phyloP scores from a whole-genome alignment of 805 yeast species.

The Saturnispora mendoncae region DNA sequence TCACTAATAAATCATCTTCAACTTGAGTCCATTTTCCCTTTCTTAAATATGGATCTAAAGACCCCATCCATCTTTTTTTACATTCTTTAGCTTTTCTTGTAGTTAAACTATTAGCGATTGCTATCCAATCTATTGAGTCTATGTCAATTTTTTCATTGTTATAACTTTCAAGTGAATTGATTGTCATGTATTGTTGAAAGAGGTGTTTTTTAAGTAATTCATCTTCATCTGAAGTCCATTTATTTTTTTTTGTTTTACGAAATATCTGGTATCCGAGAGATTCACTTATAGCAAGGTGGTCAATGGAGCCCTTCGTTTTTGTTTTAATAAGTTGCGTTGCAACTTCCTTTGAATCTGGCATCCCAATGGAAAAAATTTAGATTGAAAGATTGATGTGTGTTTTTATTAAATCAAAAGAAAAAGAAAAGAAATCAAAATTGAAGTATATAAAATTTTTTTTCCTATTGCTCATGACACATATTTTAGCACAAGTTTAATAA shows the following conservation, averaged over 20 bases:
- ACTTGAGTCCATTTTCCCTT: constrained; percentile 83
- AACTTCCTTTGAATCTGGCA: constrained; percentile 1
- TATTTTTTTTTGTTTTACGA: constrained; percentile 49
- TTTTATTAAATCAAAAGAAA: too few relatives aligned
- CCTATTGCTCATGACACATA: background rate
- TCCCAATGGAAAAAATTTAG: too few relatives aligned
- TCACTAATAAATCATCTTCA: constrained; percentile 61
- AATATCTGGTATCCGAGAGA: constrained; percentile 69
- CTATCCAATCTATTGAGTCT: constrained; percentile 54
- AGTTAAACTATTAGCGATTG: constrained; percentile 36
- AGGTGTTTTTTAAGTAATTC: constrained; percentile 38
- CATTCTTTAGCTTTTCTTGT: constrained; percentile 72
- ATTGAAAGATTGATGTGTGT: too few relatives aligned
- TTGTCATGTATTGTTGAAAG: constrained; percentile 23
- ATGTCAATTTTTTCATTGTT: constrained; percentile 26
- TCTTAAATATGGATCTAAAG: constrained; percentile 70
- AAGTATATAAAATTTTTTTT: background rate
- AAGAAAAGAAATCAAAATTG: background rate
- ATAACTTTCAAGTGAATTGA: constrained; percentile 16
- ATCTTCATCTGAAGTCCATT: constrained; percentile 77
- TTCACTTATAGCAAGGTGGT: constrained; percentile 54
- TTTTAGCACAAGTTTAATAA: too few relatives aligned
- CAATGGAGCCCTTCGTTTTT: constrained; percentile 27
- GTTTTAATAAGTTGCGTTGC: constrained; percentile 9
- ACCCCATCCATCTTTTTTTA: constrained; percentile 78